Evolutionary conservation across 345 rosid genomes (phyloP).

Genomic region (Garcia nutans): DNA sequence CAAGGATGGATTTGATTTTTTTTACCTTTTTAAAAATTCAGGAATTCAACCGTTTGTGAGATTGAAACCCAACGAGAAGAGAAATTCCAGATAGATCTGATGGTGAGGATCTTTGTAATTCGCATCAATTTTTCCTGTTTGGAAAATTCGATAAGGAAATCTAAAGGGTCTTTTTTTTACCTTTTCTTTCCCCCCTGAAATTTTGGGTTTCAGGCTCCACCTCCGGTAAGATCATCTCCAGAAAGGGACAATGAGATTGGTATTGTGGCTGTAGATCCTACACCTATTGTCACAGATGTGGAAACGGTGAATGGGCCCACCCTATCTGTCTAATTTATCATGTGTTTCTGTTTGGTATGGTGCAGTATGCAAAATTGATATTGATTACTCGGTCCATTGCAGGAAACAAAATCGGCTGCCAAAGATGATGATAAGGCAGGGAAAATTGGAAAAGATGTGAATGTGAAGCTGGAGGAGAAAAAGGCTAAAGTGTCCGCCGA

Average conservation of each 20-base stretch:
- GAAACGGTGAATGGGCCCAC: conserved; percentile 65
- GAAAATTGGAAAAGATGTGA: conserved; percentile 35
- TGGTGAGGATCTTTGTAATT: conserved; percentile 51
- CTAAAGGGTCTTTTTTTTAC: not conserved
- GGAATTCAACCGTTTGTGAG: conserved; percentile 42
- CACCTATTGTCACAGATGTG: conserved; percentile 48
- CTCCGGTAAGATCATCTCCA: conserved; percentile 78
- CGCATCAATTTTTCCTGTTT: not conserved
- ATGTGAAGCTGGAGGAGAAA: conserved; percentile 48
- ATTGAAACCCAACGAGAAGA: conserved; percentile 51
- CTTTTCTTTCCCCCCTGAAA: not conserved
- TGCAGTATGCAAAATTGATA: conserved; percentile 8
- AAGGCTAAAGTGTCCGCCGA: conserved; percentile 35
- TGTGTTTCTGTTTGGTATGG: not conserved
- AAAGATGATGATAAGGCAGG: conserved; percentile 46
- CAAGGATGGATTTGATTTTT: not conserved
- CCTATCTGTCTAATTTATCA: conserved; percentile 5
- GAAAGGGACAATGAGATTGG: conserved; percentile 71
- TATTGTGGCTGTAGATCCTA: conserved; percentile 61
- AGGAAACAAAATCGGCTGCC: conserved; percentile 54
- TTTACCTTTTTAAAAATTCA: conserved; percentile 23
- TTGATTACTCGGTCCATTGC: conserved; percentile 20
- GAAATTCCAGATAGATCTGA: conserved; percentile 97
- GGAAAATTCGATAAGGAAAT: not conserved
- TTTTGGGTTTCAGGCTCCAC: conserved; percentile 63